Base-by-base conservation (phyloP, 2,329 filamentous ascomycete genomes). In the Aspergillus eucalypticola region DNA sequence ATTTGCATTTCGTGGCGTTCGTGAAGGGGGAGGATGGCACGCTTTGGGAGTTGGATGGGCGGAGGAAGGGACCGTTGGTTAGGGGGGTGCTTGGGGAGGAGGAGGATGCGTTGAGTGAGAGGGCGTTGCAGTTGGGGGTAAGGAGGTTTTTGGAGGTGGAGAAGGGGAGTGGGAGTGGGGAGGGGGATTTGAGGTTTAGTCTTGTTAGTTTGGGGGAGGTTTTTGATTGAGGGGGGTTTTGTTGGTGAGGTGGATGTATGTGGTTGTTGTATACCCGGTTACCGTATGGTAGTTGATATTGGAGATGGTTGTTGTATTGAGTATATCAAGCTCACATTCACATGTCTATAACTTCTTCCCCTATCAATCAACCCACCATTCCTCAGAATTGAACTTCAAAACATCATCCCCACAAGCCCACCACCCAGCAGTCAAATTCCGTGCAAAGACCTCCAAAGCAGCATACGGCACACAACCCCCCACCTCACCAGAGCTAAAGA, bases 1-100 rank as follows among this genome's bases (percentile, higher is more conserved):
- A 97, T 72, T 82, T 97, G 68, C 95, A 99, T 80, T 98, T 96
- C 74, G 94, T 98, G 50, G 95, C 91, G 72, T 99, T 98, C 76
- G 90, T 95, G 55, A 95, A 93, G 80, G 85, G 83, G 2, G 78
- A 78, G 54, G 87, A 90, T 73, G 88, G 88, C 58, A 84, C 84
- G 6, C 81, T 96, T 44, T 96, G 90, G 87, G 92, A 96, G 78
- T 76, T 96, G 69, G 91, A 96, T 76, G 92, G 92, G 1, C 76
- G 83, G 21, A 81, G 89, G 52, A 89, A 88, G 67, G 91, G 91
- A 0, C 91, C 91, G 0, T 76, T 94, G 49, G 85, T 91, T 65
- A 81, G 90, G 13, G 89, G 88, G 0, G 70, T 77, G 46, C 73
- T 93, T 55, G 80, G 69, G 0, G 76, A 77, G 1, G 81, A 82